These are phyloP conservation scores for Arachis stenosperma DNA, from an alignment of 306 rosid genomes.

Conservation along the genomic window DNA sequence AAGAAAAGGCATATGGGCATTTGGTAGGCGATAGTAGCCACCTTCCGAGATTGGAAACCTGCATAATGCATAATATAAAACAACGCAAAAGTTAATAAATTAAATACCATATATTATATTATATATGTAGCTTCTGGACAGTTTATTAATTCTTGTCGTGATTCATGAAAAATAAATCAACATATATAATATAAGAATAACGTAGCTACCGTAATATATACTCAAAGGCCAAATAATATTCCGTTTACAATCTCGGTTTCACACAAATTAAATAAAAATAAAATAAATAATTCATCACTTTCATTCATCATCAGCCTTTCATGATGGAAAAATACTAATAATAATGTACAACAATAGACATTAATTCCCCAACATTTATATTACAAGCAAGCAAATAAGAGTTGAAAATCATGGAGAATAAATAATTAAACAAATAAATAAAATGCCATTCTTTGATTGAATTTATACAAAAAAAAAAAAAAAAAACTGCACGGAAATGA, in stretches of 20 bases:
- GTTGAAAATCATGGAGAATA: conserved; percentile 16
- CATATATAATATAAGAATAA: too few relatives aligned
- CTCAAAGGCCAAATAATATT: too few relatives aligned
- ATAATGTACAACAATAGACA: conserved; percentile 17
- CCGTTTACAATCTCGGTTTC: too few relatives aligned
- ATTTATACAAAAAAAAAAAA: conserved; percentile 30
- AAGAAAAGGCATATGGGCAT: too few relatives aligned
- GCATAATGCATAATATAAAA: too few relatives aligned
- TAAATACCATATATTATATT: too few relatives aligned
- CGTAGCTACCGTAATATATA: background rate
- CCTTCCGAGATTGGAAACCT: background rate
- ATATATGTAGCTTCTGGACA: background rate
- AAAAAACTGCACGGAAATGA: background rate
- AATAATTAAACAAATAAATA: background rate
- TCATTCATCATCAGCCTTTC: background rate
- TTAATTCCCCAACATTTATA: conserved; percentile 33
- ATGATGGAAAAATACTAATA: background rate
- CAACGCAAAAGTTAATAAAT: too few relatives aligned
- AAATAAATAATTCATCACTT: too few relatives aligned
- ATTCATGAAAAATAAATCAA: background rate
- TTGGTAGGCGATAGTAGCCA: background rate
- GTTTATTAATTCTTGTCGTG: conserved; percentile 25
- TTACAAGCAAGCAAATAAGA: conserved; percentile 34
- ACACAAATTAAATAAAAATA: too few relatives aligned
- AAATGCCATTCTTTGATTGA: background rate